A percentile compares a stretch with the other conserved stretches of the same genome.
Conservation (phyloP, 805 yeast genomes). For the Ogataea angusta region DNA sequence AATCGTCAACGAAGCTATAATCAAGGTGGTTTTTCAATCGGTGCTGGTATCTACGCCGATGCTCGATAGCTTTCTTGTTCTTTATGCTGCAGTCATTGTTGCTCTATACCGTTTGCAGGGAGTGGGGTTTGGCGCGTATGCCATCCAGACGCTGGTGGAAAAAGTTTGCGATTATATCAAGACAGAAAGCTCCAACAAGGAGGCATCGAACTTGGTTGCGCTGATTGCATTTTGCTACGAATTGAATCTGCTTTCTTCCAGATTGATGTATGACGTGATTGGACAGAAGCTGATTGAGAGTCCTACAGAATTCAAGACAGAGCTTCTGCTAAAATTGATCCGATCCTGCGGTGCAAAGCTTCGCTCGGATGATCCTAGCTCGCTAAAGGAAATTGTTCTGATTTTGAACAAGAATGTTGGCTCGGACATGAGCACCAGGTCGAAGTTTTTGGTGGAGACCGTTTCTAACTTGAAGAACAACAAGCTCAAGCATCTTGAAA, state of each 20-base stretch:
- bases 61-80: conserved; percentile 72
- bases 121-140: conserved; percentile 83
- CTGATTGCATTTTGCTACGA: conserved; percentile 73
- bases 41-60: conserved; percentile 61
- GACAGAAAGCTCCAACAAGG: conserved; percentile 31
- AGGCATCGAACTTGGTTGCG: conserved; percentile 55
- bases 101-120: conserved; percentile 80
- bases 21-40: conserved; percentile 61
- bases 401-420: conserved; percentile 50
- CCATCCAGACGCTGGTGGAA: conserved; percentile 78
- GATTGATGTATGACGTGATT: conserved; percentile 75
- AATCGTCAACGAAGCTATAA: conserved; percentile 67
- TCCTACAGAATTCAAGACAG: conserved; percentile 70
- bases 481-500: conserved; percentile 53
- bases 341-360: conserved; percentile 78
- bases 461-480: conserved; percentile 84
- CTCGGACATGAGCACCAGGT: conserved; percentile 51
- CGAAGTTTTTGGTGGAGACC: conserved; percentile 80
- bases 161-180: conserved; percentile 47
- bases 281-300: conserved; percentile 35
- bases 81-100: conserved; percentile 74
- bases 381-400: conserved; percentile 74
- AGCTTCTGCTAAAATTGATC: conserved; percentile 66
- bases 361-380: conserved; percentile 84
- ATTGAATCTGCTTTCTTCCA: conserved; percentile 71